These are phyloP conservation scores for Populus hybrid DNA, from an alignment of 441 rosid genomes.

Conservation along the genomic window DNA sequence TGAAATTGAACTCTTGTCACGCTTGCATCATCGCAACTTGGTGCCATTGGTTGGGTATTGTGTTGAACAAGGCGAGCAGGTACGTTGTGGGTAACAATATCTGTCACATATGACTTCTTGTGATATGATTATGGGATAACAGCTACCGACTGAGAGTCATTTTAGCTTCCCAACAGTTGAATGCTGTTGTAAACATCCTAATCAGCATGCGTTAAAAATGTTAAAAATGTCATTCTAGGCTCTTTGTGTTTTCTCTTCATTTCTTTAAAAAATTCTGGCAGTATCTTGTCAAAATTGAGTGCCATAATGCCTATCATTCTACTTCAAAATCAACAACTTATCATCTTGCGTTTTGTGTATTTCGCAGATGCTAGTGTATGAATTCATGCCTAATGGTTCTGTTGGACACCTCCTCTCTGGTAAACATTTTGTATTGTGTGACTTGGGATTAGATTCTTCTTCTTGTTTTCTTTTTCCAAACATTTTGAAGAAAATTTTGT, in stretches of 20 bases:
- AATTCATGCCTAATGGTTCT: slow-evolving; percentile 44
- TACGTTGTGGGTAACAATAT: background rate
- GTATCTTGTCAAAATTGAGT: background rate
- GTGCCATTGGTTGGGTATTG: slow-evolving; percentile 42
- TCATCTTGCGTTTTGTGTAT: background rate
- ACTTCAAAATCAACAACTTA: background rate
- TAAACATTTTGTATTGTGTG: slow-evolving; percentile 3
- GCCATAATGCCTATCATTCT: background rate
- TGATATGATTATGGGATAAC: background rate
- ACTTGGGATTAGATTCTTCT: background rate
- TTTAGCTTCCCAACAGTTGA: background rate
- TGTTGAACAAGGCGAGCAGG: slow-evolving; percentile 39
- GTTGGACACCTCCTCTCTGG: slow-evolving; percentile 42
- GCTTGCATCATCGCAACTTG: slow-evolving; percentile 45
- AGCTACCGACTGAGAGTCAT: background rate
- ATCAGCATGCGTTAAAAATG: background rate
- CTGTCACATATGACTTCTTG: background rate
- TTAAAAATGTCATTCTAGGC: background rate
- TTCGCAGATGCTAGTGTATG: slow-evolving; percentile 40
- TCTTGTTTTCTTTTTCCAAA: background rate
- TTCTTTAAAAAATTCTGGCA: background rate
- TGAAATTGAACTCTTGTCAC: slow-evolving; percentile 34
- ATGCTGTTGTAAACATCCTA: background rate
- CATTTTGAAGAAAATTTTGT: background rate
- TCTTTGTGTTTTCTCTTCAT: background rate